These are phyloP conservation scores for Coemansia umbellata DNA, from an alignment of 192 early-diverging fungal genomes.

Conservation along the genomic window DNA sequence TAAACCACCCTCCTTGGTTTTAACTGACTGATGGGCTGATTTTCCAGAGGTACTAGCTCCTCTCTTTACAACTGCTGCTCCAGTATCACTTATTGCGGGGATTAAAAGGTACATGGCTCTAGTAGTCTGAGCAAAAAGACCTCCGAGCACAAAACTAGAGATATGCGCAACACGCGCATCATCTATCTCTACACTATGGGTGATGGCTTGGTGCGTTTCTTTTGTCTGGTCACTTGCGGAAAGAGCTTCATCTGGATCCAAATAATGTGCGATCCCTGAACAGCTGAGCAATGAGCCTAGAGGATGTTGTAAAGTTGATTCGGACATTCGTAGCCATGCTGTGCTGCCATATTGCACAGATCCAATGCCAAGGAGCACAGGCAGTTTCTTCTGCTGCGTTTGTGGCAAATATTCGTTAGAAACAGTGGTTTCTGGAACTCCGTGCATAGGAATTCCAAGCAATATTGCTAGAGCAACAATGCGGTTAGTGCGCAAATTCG, in stretches of 20 bases:
- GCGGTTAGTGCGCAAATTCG: constrained; percentile 15
- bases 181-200: constrained; percentile 4
- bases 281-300: constrained; percentile 16
- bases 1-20: neutral
- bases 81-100: neutral
- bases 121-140: constrained; percentile 18
- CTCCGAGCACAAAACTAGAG: constrained; percentile 18
- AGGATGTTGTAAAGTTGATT: constrained; percentile 10
- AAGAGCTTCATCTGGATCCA: neutral
- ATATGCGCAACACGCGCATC: constrained; percentile 27
- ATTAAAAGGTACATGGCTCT: constrained; percentile 9
- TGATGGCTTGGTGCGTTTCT: neutral
- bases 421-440: constrained; percentile 31
- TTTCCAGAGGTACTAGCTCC: neutral
- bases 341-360: constrained; percentile 34
- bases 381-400: constrained; percentile 17
- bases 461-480: constrained; percentile 22
- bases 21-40: neutral
- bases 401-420: constrained; percentile 28
- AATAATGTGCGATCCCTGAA: constrained; percentile 13
- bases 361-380: constrained; percentile 22
- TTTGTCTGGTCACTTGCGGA: neutral
- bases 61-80: neutral
- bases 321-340: constrained; percentile 23
- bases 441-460: constrained; percentile 39